Evolutionary conservation across 306 rosid species (phyloP).

Genomic region (Medicago lupulina): DNA sequence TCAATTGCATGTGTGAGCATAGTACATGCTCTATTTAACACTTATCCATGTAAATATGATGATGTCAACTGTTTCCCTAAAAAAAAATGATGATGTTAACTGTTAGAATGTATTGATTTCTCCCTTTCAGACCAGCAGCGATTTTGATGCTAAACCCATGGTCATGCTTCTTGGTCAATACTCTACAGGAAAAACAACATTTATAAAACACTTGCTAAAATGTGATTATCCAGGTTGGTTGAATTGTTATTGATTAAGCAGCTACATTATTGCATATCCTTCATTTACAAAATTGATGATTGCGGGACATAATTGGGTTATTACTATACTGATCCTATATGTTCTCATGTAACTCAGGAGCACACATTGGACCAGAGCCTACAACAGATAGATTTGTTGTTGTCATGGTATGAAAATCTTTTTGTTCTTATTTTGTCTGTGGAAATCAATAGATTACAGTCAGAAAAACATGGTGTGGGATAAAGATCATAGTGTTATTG

Average conservation of each 20-base stretch:
- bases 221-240: constrained; percentile 89
- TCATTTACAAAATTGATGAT: constrained; percentile 21
- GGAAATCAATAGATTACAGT: constrained; percentile 5
- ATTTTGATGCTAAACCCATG: constrained; percentile 99
- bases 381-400: constrained; percentile 97
- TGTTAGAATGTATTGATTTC: constrained; percentile 24
- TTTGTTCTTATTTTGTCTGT: not conserved
- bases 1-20: constrained; percentile 7
- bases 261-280: constrained; percentile 4
- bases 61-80: constrained; percentile 34
- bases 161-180: constrained; percentile 97
- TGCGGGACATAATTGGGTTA: not conserved
- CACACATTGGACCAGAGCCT: constrained; percentile 98
- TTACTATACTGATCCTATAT: not conserved
- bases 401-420: constrained; percentile 71
- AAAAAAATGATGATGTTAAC: constrained; percentile 35
- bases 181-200: constrained; percentile 97
- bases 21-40: constrained; percentile 14
- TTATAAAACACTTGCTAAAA: constrained; percentile 82
- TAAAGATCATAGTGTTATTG: not conserved
- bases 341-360: constrained; percentile 55
- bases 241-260: not conserved
- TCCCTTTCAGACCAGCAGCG: constrained; percentile 69
- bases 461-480: not conserved
- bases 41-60: constrained; percentile 6